Evolutionary conservation across 768 basidiomycete genomes (phyloP), one percentile per base, ranked within the genome.

Genomic region (Clitopilus hobsonii): DNA sequence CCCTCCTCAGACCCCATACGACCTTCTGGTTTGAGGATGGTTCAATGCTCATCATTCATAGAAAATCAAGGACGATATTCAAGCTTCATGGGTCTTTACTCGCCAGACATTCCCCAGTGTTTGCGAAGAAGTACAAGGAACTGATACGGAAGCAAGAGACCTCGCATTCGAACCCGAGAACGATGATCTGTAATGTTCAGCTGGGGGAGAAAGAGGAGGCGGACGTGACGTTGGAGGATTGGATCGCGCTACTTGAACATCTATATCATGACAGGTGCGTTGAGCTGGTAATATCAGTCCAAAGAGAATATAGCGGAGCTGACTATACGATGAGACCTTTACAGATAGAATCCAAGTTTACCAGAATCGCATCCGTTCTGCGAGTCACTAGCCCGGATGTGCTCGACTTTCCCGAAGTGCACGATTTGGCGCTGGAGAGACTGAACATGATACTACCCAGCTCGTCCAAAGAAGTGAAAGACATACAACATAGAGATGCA

Each of bases 261-360:
- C 62, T 89, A 26, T 89, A 89, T 63, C 82, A 87, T 62, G 82
- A 88, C 62, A 66, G 66, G 88, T 89, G 68, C 75, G 84, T 79
- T 32, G 25, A 47, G 54, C 18, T 18, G 49, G n/a, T n/a, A n/a
- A n/a, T n/a, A n/a, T n/a, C n/a, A n/a, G n/a, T n/a, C n/a, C n/a
- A n/a, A n/a, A n/a, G n/a, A n/a, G n/a, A n/a, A n/a, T n/a, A n/a
- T n/a, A n/a, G n/a, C n/a, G n/a, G n/a, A n/a, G n/a, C n/a, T n/a
- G n/a, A n/a, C n/a, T n/a, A n/a, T n/a, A n/a, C n/a, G n/a, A n/a
- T n/a, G n/a, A 86, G 86, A 18, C 78, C 80, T 16, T 58, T 88
- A 52, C 71, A 73, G 38, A 56, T 60, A 5, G 70, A 77, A 16
- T 63, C 78, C 14, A 62, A 76, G 2, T 79, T 85, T 56, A 48